A percentile compares a stretch with the other conserved stretches of the same genome.
Evolutionary conservation across 768 basidiomycete species (phyloP).

Genomic region (Mycena kentingensis): DNA sequence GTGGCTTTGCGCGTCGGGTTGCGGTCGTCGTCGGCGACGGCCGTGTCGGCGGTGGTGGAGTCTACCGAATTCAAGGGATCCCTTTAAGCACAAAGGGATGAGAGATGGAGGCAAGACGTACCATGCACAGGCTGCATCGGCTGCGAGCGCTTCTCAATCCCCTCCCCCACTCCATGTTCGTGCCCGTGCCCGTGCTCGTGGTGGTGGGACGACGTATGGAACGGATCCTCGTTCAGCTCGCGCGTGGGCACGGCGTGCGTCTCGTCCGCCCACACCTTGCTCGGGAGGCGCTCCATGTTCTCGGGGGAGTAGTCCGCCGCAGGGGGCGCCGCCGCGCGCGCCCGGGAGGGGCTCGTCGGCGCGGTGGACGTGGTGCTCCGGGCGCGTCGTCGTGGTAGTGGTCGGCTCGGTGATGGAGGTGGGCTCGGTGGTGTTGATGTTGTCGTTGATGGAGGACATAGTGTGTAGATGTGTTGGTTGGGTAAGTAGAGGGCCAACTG

Average conservation of each 20-base stretch:
- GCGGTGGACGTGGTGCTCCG: conserved; percentile 48
- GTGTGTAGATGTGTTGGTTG: neutral
- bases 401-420: neutral
- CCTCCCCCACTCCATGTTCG: too few relatives aligned
- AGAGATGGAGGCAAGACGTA: too few relatives aligned
- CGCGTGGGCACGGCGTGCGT: conserved; percentile 9
- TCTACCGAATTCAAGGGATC: neutral
- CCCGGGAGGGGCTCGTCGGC: conserved; percentile 53
- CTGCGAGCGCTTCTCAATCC: neutral
- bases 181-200: too few relatives aligned
- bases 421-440: neutral
- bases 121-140: too few relatives aligned
- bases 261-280: conserved; percentile 20
- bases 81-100: conserved; percentile 4
- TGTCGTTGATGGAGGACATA: conserved; percentile 16
- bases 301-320: conserved; percentile 42
- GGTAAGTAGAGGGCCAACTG: too few relatives aligned
- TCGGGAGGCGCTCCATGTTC: conserved; percentile 36
- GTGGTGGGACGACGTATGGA: too few relatives aligned
- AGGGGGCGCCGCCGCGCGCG: conserved; percentile 27
- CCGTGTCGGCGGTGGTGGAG: conserved; percentile 34
- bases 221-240: too few relatives aligned
- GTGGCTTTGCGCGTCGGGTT: conserved; percentile 43
- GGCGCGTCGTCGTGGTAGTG: conserved; percentile 21
- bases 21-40: conserved; percentile 30